These are phyloP conservation scores for Hydnomerulius pinastri DNA, from an alignment of 768 basidiomycete species.

Conservation along the genomic window DNA sequence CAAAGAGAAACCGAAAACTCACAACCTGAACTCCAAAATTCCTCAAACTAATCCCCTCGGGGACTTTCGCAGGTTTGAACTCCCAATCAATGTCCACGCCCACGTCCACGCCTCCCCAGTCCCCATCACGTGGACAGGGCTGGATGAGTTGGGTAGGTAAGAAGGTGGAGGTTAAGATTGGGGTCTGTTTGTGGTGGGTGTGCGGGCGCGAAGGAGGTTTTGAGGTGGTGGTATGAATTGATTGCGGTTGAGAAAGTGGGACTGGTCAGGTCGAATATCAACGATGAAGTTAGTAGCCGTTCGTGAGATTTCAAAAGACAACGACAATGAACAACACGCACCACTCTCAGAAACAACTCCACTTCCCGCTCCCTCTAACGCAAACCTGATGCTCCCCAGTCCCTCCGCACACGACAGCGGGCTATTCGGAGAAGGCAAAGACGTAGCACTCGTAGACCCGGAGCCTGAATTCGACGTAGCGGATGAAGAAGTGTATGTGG, in stretches of 20 bases:
- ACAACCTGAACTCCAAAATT: constrained; percentile 92
- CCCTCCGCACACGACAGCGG: constrained; percentile 10
- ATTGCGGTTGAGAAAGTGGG: constrained; percentile 3
- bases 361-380: not conserved
- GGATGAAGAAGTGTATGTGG: constrained; percentile 25
- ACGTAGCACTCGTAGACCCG: constrained; percentile 27
- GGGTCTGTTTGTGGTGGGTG: constrained; percentile 25
- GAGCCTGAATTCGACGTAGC: constrained; percentile 18
- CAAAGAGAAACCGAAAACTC: constrained; percentile 37
- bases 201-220: constrained; percentile 6
- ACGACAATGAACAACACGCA: too few relatives aligned
- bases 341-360: too few relatives aligned
- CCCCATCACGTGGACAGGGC: constrained; percentile 20
- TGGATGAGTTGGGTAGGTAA: constrained; percentile 47
- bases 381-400: not conserved
- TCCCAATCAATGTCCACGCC: constrained; percentile 45
- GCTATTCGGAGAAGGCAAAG: constrained; percentile 29
- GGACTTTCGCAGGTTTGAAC: constrained; percentile 71
- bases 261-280: too few relatives aligned
- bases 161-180: constrained; percentile 54
- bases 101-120: constrained; percentile 16
- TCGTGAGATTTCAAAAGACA: too few relatives aligned
- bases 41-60: constrained; percentile 79
- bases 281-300: too few relatives aligned
- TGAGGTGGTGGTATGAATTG: constrained; percentile 7